Percentiles rank a stretch among this genome's conserved stretches.
phyloP scores from a whole-genome alignment of 495 filamentous ascomycete species.

The Penicillium ucsense region DNA sequence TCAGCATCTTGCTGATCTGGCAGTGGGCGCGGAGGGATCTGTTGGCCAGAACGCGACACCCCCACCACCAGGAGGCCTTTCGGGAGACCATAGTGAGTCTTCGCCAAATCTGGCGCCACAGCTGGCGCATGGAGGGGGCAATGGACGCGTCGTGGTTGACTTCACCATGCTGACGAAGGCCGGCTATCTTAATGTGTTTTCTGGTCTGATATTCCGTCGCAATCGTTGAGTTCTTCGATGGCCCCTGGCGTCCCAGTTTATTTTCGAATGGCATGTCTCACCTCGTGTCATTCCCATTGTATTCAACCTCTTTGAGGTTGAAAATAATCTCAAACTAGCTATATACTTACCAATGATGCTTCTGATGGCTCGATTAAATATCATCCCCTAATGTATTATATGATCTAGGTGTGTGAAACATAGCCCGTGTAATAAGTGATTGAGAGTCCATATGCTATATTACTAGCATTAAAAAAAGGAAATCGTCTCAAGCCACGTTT shows the following conservation, averaged over 20 bases:
- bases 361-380: too few relatives aligned
- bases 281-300: not conserved
- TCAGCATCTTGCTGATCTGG: conserved; percentile 57
- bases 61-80: conserved; percentile 22
- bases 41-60: conserved; percentile 25
- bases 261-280: not conserved
- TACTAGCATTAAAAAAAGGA: too few relatives aligned
- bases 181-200: conserved; percentile 38
- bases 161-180: conserved; percentile 37
- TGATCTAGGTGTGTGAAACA: too few relatives aligned
- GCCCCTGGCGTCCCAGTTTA: not conserved
- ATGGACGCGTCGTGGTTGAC: conserved; percentile 30
- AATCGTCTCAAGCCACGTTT: too few relatives aligned
- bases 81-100: conserved; percentile 19
- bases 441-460: too few relatives aligned
- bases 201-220: conserved; percentile 32
- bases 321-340: too few relatives aligned
- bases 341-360: too few relatives aligned
- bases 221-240: conserved; percentile 12
- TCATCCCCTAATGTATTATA: too few relatives aligned
- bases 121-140: conserved; percentile 15
- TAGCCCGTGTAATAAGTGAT: too few relatives aligned
- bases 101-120: conserved; percentile 25
- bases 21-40: conserved; percentile 39
- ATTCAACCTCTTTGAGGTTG: too few relatives aligned